These are phyloP conservation scores for Nyctanthes arbortristis DNA, from an alignment of 257 asterid species.

Conservation along the genomic window DNA sequence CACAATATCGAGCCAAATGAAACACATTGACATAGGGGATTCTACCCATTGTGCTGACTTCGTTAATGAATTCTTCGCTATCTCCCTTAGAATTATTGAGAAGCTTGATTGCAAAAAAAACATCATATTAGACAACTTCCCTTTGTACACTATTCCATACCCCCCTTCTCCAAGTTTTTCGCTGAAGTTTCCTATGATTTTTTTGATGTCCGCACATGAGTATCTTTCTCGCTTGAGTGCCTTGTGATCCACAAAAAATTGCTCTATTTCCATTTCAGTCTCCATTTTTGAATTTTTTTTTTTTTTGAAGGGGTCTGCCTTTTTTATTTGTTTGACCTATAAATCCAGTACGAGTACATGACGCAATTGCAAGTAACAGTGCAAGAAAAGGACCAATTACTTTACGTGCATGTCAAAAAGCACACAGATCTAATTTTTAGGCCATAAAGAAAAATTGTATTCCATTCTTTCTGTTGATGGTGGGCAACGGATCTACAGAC, in stretches of 20 bases:
- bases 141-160: background rate
- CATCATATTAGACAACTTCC: background rate
- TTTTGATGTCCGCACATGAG: background rate
- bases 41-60: background rate
- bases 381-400: background rate
- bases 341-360: background rate
- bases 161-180: background rate
- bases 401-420: slow-evolving; percentile 7
- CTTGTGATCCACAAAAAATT: slow-evolving; percentile 3
- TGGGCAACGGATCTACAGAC: too few species aligned
- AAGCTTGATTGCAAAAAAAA: background rate
- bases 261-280: slow-evolving; percentile 4
- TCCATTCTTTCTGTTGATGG: too few species aligned
- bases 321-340: too few species aligned
- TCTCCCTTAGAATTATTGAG: background rate
- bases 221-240: background rate
- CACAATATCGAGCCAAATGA: background rate
- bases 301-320: too few species aligned
- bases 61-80: background rate
- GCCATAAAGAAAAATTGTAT: background rate
- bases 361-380: background rate
- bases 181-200: background rate
- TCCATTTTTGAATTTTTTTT: background rate
- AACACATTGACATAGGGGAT: background rate
- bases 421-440: background rate